phyloP scores from a whole-genome alignment of 306 rosid genomes.

The Herpetospermum pedunculosum region DNA sequence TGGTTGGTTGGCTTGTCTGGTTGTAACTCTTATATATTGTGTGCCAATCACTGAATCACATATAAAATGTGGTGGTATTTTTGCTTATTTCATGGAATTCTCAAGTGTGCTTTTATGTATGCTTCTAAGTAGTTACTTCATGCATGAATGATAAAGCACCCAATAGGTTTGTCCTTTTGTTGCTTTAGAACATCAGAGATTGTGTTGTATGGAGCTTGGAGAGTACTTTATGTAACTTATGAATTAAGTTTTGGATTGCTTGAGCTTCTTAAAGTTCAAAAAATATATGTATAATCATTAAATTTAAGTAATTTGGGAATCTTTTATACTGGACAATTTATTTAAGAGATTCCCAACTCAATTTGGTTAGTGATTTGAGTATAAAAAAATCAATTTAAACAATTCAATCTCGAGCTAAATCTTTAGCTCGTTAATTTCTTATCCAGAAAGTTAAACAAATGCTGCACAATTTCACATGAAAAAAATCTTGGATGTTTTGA shows the following conservation, averaged over 20 bases:
- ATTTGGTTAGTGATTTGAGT: not conserved
- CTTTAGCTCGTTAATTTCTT: not conserved
- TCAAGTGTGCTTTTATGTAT: not conserved
- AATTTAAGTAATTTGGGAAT: not conserved
- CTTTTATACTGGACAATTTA: not conserved
- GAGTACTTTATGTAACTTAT: not conserved
- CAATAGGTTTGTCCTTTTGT: not conserved
- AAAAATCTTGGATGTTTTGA: no score
- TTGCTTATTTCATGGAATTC: not conserved
- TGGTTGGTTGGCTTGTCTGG: not conserved
- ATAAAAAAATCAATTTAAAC: not conserved
- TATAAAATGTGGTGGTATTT: not conserved
- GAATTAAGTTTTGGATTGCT: conserved; percentile 8
- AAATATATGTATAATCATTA: not conserved
- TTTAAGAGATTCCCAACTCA: not conserved
- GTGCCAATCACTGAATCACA: not conserved
- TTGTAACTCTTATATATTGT: not conserved
- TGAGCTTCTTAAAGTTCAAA: not conserved
- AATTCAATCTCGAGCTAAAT: no score
- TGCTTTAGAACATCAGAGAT: conserved; percentile 10
- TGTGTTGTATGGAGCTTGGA: not conserved
- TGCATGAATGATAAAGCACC: conserved; percentile 2
- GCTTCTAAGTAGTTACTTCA: conserved; percentile 8
- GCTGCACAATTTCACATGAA: not conserved
- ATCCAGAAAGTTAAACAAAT: not conserved